Base-by-base conservation (phyloP, 2,329 filamentous ascomycete genomes). In the Lasiodiplodia sp. region DNA sequence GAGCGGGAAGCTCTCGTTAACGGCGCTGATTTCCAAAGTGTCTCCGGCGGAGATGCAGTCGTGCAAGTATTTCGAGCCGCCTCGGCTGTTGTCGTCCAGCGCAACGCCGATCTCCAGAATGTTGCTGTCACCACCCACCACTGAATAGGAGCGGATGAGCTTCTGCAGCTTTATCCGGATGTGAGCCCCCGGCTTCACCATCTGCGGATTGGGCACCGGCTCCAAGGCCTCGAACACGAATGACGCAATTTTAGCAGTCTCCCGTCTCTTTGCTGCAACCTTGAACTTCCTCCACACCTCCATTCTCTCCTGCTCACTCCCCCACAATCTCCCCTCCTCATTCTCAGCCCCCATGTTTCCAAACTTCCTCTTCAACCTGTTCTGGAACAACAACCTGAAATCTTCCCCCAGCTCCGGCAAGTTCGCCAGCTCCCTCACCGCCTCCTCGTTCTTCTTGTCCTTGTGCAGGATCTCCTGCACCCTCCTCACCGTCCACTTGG, bases 381-480 rank as follows among this genome's bases (percentile, higher is more conserved):
- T 79, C 28, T 79, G 77, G 69, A 91, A 90, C 18, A 89, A 81
- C 18, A 81, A 82, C 10, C 82, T 82, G 37, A 89, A 82, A 2
- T 80, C 79, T 0, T 85, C 82, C 2, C 75, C 75, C 3, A 91
- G 80, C 73, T 85, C 83, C 58, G 82, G 79, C 14, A 80, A 31
- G 57, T 86, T 65, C 0, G 76, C 71, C 18, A 81, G 73, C 69
- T 80, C 70, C 37, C 72, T 85, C 82, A 86, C 86, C 49, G 79
- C 84, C 3, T 72, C 74, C 1, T 80, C 72, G 72, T 90, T 83
- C 40, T 82, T 81, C 31, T 79, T 82, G 38, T 86, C 84, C 7
- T 86, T 81, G 74, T 89, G 88, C 47, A 90, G 77, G 71, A 87
- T 90, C 76, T 90, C 86, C 75, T 91, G 88, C 0, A 91, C 79